A percentile compares a stretch with the other conserved stretches of the same genome.
These are phyloP conservation scores for Trifolium fragiferum DNA, from an alignment of 306 rosid species.

Conservation along the genomic window DNA sequence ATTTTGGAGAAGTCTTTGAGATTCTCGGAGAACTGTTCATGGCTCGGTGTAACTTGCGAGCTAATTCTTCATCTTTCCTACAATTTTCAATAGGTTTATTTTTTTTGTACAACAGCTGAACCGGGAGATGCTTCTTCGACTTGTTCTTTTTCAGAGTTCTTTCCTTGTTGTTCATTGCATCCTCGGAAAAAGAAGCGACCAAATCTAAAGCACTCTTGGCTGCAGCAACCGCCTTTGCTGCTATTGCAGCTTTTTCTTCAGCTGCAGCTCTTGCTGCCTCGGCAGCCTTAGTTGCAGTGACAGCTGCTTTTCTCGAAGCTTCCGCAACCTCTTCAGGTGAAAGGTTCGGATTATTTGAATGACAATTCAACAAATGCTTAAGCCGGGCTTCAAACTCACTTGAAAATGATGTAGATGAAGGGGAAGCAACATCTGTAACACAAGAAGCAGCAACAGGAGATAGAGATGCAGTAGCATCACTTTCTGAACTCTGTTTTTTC, in stretches of 20 bases:
- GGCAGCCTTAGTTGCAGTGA: constrained; percentile 73
- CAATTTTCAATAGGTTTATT: constrained; percentile 76
- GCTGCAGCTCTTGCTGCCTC: constrained; percentile 79
- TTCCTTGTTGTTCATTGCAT: constrained; percentile 52
- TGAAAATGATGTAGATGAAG: constrained; percentile 55
- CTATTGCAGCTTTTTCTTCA: constrained; percentile 83
- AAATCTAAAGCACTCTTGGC: constrained; percentile 91
- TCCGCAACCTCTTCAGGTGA: constrained; percentile 73
- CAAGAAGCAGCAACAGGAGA: constrained; percentile 65
- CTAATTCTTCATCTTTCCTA: constrained; percentile 86
- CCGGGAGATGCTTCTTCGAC: constrained; percentile 91
- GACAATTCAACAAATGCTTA: constrained; percentile 68
- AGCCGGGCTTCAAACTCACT: constrained; percentile 68
- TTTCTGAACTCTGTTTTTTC: constrained; percentile 77
- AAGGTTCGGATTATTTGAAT: constrained; percentile 62
- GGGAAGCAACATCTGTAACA: constrained; percentile 58
- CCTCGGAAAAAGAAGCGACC: constrained; percentile 85
- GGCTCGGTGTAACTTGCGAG: constrained; percentile 85
- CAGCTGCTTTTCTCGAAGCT: constrained; percentile 70
- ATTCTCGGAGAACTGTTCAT: constrained; percentile 96
- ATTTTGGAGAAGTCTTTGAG: constrained; percentile 65
- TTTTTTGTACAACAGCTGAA: constrained; percentile 89
- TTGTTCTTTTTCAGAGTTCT: constrained; percentile 74
- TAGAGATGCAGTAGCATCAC: constrained; percentile 57
- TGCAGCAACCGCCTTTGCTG: constrained; percentile 83